These are phyloP conservation scores for Dictyostelium intermedium DNA, from an alignment of 78 protist species.

Conservation along the genomic window DNA sequence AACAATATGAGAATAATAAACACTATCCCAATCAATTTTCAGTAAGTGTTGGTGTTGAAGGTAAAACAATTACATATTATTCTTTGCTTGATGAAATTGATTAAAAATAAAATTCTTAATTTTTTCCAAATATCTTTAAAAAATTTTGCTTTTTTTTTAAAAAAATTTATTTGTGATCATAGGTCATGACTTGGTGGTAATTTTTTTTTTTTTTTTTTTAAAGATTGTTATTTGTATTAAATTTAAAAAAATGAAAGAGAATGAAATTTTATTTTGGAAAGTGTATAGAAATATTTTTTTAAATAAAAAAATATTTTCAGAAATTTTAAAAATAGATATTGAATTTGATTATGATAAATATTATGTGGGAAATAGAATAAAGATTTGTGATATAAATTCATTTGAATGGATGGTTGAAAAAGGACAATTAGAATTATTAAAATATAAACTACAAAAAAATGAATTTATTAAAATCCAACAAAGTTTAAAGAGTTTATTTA, in stretches of 20 bases:
- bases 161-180: not conserved
- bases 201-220: not conserved
- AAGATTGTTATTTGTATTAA: no score
- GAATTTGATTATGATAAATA: not conserved
- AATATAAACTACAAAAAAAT: not conserved
- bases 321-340: no score
- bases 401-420: not conserved
- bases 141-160: not conserved
- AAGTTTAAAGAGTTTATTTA: no score
- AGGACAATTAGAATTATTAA: not conserved
- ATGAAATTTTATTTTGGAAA: not conserved
- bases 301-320: no score
- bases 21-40: not conserved
- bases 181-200: no score
- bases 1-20: no score
- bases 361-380: not conserved
- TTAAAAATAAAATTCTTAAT: not conserved
- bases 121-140: not conserved
- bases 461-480: not conserved
- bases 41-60: not conserved
- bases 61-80: not conserved
- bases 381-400: not conserved
- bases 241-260: not conserved
- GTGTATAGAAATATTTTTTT: not conserved
- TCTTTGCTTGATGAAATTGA: not conserved